These are phyloP conservation scores for Cladorrhinum samala DNA, from an alignment of 495 filamentous ascomycete genomes.

Conservation along the genomic window DNA sequence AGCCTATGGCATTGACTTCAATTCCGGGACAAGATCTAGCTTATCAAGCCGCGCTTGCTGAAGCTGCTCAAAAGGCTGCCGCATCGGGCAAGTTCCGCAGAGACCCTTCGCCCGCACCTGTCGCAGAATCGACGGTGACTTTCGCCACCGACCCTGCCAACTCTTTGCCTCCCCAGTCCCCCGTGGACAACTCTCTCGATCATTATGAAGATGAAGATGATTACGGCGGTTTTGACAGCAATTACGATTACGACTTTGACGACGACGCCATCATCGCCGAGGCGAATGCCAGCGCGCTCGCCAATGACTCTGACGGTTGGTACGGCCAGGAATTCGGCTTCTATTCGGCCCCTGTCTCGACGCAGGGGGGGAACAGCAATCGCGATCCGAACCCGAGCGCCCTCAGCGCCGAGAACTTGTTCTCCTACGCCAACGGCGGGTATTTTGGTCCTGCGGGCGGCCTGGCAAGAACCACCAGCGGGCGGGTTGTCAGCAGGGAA, in stretches of 20 bases:
- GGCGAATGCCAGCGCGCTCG: slow-evolving; percentile 88
- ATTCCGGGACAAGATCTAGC: slow-evolving; percentile 51
- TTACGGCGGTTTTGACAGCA: slow-evolving; percentile 42
- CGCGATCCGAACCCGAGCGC: slow-evolving; percentile 16
- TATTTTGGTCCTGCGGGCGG: slow-evolving; percentile 71
- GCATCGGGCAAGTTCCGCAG: slow-evolving; percentile 62
- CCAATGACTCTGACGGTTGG: slow-evolving; percentile 84
- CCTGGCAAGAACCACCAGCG: slow-evolving; percentile 59
- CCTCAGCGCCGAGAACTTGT: slow-evolving; percentile 37
- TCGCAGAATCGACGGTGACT: slow-evolving; percentile 42
- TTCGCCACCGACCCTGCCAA: slow-evolving; percentile 37
- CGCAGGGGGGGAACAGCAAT: slow-evolving; percentile 18
- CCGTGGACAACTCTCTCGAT: slow-evolving; percentile 26
- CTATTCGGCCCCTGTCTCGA: slow-evolving; percentile 66
- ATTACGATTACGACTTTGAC: slow-evolving; percentile 52
- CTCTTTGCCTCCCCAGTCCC: slow-evolving; percentile 18
- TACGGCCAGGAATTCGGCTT: slow-evolving; percentile 99
- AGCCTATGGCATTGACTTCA: slow-evolving; percentile 9
- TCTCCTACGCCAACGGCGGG: slow-evolving; percentile 70
- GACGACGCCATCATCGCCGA: slow-evolving; percentile 90
- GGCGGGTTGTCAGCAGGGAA: slow-evolving; percentile 66
- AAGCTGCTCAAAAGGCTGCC: slow-evolving; percentile 69
- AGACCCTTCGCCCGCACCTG: slow-evolving; percentile 45
- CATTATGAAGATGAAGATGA: slow-evolving; percentile 39
- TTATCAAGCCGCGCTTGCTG: slow-evolving; percentile 75